Base-by-base conservation (phyloP, 2,329 filamentous ascomycete species). In the Seiridium cupressi region DNA sequence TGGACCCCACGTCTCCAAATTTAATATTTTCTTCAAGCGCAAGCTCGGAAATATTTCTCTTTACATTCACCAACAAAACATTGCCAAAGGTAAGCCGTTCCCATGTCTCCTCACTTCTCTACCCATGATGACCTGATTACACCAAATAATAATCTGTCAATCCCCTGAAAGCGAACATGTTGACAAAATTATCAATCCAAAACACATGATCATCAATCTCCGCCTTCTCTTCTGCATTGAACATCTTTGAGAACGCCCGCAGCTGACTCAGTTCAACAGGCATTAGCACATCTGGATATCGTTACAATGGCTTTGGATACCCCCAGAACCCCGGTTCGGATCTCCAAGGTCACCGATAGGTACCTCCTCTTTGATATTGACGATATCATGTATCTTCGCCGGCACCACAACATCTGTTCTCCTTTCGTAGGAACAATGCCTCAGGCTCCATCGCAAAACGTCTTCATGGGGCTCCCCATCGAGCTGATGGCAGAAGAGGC, bases 401-500 rank as follows among this genome's bases (percentile, higher is more conserved):
- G 91, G 63, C 81, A 87, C 68, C 85, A 97, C 78, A 88, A 92
- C 73, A 92, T 97, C 68, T 93, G 90, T 70, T 93, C 93, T 64
- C 89, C 95, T 38, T 82, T 97, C 59, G 88, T 91, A 61, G 95
- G 95, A 60, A 93, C 91, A 6, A 87, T 97, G 36, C 94, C 95
- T 2, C 93, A 98, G 76, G 89, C 92, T 60, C 93, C 93, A 5
- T 94, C 96, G 68, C 95, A 99, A 76, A 98, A 97, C 77, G 85
- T 97, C 60, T 98, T 98, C 72, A 84, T 94, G 61, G 92, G 93
- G 51, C 78, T 98, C 55, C 95, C 95, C 3, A 78, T 98, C 34
- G 90, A 97, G 79, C 81, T 99, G 49, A 91, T 95, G 79, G 89
- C 92, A 1, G 95, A 98, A 77, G 95, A 99, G 79, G 93, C 89